Conservation (phyloP, 805 yeast species). For the Pichia ethanolica region DNA sequence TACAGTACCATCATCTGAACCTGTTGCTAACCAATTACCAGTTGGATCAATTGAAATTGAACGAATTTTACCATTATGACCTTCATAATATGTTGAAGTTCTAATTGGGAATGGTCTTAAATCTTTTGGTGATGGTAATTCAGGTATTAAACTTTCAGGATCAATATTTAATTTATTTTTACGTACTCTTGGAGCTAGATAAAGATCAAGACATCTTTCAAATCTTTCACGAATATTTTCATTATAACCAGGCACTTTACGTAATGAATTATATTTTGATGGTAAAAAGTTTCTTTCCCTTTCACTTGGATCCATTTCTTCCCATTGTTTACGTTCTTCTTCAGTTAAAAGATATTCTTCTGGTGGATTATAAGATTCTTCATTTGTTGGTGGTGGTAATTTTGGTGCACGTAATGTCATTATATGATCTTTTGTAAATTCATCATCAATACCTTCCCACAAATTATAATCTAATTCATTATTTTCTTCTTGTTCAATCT, state of each 20-base stretch:
- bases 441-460: conserved; percentile 64
- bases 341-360: conserved; percentile 80
- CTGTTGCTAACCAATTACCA: conserved; percentile 95
- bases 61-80: conserved; percentile 80
- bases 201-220: conserved; percentile 89
- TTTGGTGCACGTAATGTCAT: conserved; percentile 96
- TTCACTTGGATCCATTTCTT: conserved; percentile 62
- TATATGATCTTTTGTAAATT: conserved; percentile 60
- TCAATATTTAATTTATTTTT: conserved; percentile 86
- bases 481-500: conserved; percentile 42
- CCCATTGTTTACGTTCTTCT: conserved; percentile 71
- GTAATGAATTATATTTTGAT: conserved; percentile 68
- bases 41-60: conserved; percentile 77
- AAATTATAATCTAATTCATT: conserved; percentile 54
- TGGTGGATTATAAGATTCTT: conserved; percentile 96
- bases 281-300: conserved; percentile 77
- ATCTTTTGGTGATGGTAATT: conserved; percentile 94
- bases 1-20: conserved; percentile 93
- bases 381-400: conserved; percentile 91
- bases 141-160: conserved; percentile 93
- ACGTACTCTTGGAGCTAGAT: conserved; percentile 93
- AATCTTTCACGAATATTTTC: conserved; percentile 83
- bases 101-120: conserved; percentile 93
- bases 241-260: conserved; percentile 90
- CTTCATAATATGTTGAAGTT: conserved; percentile 75